Evolutionary conservation across 2,329 filamentous ascomycete genomes (phyloP).

Genomic region (Ceratocystiopsis minuta): DNA sequence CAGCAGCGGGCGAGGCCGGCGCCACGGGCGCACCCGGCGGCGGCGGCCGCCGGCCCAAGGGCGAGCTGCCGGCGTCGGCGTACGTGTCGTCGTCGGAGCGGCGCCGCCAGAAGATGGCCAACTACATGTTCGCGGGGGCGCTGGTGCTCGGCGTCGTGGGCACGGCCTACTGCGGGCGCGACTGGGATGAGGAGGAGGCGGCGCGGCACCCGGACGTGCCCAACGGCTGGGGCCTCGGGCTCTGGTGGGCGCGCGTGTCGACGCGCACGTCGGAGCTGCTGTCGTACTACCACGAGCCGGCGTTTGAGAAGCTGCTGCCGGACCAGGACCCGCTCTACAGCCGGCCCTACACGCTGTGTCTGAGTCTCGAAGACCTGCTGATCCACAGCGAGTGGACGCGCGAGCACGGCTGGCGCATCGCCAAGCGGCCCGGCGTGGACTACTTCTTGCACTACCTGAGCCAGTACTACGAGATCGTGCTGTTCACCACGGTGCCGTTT

Average conservation of each 20-base stretch:
- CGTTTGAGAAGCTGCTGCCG: slow-evolving; percentile 82
- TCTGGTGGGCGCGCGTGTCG: slow-evolving; percentile 67
- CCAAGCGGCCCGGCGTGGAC: slow-evolving; percentile 86
- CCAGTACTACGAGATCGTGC: slow-evolving; percentile 93
- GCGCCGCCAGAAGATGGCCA: slow-evolving; percentile 57
- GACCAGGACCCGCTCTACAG: slow-evolving; percentile 62
- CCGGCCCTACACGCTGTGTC: slow-evolving; percentile 78
- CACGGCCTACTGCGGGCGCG: slow-evolving; percentile 61
- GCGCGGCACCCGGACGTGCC: slow-evolving; percentile 49
- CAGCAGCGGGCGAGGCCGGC: slow-evolving; percentile 14
- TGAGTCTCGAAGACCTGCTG: slow-evolving; percentile 84
- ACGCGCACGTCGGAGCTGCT: slow-evolving; percentile 59
- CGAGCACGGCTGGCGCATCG: slow-evolving; percentile 86
- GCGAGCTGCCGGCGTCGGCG: slow-evolving; percentile 55
- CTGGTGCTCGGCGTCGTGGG: slow-evolving; percentile 37
- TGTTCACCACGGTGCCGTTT: slow-evolving; percentile 81
- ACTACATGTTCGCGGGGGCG: slow-evolving; percentile 50
- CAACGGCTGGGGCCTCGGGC: slow-evolving; percentile 55
- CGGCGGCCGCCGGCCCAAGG: slow-evolving; percentile 31
- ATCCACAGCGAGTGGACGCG: slow-evolving; percentile 90
- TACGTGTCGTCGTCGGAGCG: slow-evolving; percentile 86
- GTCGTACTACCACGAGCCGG: slow-evolving; percentile 89
- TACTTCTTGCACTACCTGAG: slow-evolving; percentile 95
- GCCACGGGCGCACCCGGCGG: slow-evolving; percentile 10
- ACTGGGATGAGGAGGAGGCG: slow-evolving; percentile 74